These are phyloP conservation scores for Tolypocladium inflatum DNA, from an alignment of 2,329 filamentous ascomycete genomes.

Conservation along the genomic window DNA sequence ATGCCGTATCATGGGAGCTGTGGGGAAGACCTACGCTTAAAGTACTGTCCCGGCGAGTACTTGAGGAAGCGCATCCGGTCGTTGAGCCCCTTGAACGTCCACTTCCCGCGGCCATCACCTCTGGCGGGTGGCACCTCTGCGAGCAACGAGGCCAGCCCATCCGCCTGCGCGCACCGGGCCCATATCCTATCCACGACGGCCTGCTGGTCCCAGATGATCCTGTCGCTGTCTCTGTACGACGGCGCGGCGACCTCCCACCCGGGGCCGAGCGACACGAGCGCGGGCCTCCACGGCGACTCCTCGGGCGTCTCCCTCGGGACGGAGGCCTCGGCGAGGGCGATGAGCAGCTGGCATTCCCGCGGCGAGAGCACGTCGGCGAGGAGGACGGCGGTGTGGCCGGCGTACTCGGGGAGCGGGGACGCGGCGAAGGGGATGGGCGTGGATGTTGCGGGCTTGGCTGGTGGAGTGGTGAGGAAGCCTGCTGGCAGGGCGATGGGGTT, in stretches of 20 bases:
- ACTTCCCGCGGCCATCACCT: slow-evolving; percentile 15
- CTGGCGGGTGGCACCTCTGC: slow-evolving; percentile 19
- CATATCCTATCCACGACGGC: slow-evolving; percentile 55
- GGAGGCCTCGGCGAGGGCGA: slow-evolving; percentile 41
- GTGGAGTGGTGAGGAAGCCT: not conserved
- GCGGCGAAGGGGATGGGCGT: slow-evolving; percentile 44
- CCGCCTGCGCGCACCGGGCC: slow-evolving; percentile 39
- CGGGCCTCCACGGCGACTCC: slow-evolving; percentile 49
- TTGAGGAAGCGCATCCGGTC: slow-evolving; percentile 67
- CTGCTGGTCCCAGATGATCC: slow-evolving; percentile 65
- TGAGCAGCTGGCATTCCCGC: slow-evolving; percentile 49
- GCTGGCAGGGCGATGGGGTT: not conserved
- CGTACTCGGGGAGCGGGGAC: slow-evolving; percentile 40
- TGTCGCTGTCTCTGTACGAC: slow-evolving; percentile 58
- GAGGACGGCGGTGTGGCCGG: slow-evolving; percentile 42
- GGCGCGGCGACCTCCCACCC: slow-evolving; percentile 46
- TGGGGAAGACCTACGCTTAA: slow-evolving; percentile 30
- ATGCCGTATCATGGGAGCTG: slow-evolving; percentile 11
- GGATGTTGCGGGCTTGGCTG: not conserved
- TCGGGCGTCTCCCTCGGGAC: slow-evolving; percentile 17
- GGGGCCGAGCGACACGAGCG: slow-evolving; percentile 56
- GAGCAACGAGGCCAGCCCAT: slow-evolving; percentile 31
- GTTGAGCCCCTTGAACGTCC: slow-evolving; percentile 49
- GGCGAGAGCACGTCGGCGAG: slow-evolving; percentile 48
- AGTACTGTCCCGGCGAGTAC: slow-evolving; percentile 65